Base-by-base conservation (phyloP, 805 yeast species). In the Cyberlindnera maritima region DNA sequence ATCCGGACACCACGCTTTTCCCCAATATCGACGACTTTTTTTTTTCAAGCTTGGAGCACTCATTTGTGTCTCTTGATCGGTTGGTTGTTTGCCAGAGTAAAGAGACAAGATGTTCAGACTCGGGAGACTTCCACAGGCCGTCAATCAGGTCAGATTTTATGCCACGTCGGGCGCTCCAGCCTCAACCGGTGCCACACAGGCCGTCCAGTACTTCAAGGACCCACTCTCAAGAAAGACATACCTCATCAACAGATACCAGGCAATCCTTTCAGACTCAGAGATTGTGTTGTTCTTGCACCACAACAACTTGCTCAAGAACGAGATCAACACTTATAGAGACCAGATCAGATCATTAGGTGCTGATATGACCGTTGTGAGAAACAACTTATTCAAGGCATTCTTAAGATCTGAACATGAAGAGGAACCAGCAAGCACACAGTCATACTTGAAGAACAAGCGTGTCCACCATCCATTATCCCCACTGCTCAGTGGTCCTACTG, bases 401-500 rank as follows among this genome's bases (percentile, higher is more conserved):
- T 73, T 94, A 52, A 77, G 88, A 60, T 85, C 88, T 7, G 77
- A 84, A 34, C 67, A 74, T 33, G 84, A 80, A 57, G 66, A 65
- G 2, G 96, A 91, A 63, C 97, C 98, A 2, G 84, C 96, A 35
- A 71, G 78, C 48, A 64, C 64, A 41, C 79, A 72, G 35, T 83
- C 85, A 17, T 61, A 74, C 44, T 50, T 61, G 29, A 70, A 65
- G 41, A 66, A 68, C 53, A 73, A 68, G 46, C 65, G 68, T 31
- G 68, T 68, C 8, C 62, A 64, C 21, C 96, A 88, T 64, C 96
- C 96, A 14, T 67, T 92, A 55, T 63, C 76, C 21, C 80, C 83
- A 10, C 71, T 90, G 44, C 75, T 94, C 49, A 70, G 70, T 50
- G 98, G 98, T 9, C 97, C 98, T 20, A 84, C 96, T 2, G 95